Conservation (phyloP, 495 filamentous ascomycete genomes). For the Aspergillus mulundensis region DNA sequence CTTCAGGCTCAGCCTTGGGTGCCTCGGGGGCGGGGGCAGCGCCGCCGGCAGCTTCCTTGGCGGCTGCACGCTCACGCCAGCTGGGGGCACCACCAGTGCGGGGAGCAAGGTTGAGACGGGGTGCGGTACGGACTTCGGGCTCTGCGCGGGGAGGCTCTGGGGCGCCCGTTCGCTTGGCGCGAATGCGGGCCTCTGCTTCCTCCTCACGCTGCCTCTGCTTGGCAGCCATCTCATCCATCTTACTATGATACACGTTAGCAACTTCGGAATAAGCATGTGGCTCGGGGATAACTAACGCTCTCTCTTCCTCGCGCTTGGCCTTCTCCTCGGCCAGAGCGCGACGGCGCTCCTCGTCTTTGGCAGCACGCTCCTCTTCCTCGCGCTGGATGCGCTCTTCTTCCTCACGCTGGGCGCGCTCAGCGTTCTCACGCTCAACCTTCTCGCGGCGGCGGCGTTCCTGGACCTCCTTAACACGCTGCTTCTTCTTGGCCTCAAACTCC, state of each 20-base stretch:
- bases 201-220: conserved; percentile 66
- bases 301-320: conserved; percentile 77
- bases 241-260: conserved; percentile 39
- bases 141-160: conserved; percentile 13
- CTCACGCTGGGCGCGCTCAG: conserved; percentile 67
- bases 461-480: conserved; percentile 77
- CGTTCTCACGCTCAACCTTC: conserved; percentile 76
- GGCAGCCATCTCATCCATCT: conserved; percentile 60
- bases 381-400: conserved; percentile 74
- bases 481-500: conserved; percentile 86
- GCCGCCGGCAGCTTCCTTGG: conserved; percentile 46
- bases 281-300: conserved; percentile 50
- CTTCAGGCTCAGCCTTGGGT: conserved; percentile 27
- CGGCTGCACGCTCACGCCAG: conserved; percentile 85
- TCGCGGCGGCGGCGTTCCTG: conserved; percentile 67
- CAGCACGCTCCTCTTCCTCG: conserved; percentile 79
- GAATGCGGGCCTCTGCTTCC: conserved; percentile 59
- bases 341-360: conserved; percentile 66
- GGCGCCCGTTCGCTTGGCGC: conserved; percentile 14
- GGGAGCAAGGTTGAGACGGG: conserved; percentile 61
- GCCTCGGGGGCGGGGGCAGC: conserved; percentile 26
- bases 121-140: conserved; percentile 52
- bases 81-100: conserved; percentile 54
- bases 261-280: neutral
- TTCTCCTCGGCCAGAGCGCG: conserved; percentile 65